These are phyloP conservation scores for Leucocoprinus leucothites DNA, from an alignment of 768 basidiomycete genomes.

Conservation along the genomic window DNA sequence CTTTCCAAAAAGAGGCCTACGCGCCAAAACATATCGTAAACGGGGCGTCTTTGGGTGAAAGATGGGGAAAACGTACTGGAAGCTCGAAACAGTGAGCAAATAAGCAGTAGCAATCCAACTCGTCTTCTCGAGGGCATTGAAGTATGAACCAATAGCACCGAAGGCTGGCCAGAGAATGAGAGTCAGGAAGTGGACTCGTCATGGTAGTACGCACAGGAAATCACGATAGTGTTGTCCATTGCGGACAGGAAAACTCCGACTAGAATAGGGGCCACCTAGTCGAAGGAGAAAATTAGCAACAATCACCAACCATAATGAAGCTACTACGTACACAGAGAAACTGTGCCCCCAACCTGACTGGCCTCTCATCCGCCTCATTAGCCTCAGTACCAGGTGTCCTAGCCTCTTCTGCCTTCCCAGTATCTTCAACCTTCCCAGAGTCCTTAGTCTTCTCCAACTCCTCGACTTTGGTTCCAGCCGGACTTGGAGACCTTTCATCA, in stretches of 20 bases:
- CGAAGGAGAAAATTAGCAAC: not conserved
- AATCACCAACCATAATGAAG: not conserved
- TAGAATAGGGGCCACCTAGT: conserved; percentile 11
- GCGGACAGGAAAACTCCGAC: conserved; percentile 13
- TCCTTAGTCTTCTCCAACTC: no score
- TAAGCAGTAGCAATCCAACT: conserved; percentile 68
- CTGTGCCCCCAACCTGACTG: not conserved
- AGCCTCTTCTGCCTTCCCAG: not conserved
- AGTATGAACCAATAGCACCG: conserved; percentile 53
- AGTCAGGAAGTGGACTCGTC: not conserved
- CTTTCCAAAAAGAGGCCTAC: conserved; percentile 62
- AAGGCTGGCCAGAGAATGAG: conserved; percentile 30
- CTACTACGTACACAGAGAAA: not conserved
- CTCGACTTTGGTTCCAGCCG: no score
- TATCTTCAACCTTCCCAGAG: not conserved
- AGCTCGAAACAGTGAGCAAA: conserved; percentile 55
- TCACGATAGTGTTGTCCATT: conserved; percentile 16
- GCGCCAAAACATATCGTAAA: not conserved
- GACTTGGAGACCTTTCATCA: not conserved
- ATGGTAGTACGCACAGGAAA: conserved; percentile 12
- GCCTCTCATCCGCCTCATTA: not conserved
- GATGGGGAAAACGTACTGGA: conserved; percentile 40
- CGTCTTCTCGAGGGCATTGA: conserved; percentile 59
- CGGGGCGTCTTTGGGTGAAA: not conserved
- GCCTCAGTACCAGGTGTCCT: not conserved